phyloP scores from a whole-genome alignment of 2,329 filamentous ascomycete species.

The Keithomyces neogunnii region DNA sequence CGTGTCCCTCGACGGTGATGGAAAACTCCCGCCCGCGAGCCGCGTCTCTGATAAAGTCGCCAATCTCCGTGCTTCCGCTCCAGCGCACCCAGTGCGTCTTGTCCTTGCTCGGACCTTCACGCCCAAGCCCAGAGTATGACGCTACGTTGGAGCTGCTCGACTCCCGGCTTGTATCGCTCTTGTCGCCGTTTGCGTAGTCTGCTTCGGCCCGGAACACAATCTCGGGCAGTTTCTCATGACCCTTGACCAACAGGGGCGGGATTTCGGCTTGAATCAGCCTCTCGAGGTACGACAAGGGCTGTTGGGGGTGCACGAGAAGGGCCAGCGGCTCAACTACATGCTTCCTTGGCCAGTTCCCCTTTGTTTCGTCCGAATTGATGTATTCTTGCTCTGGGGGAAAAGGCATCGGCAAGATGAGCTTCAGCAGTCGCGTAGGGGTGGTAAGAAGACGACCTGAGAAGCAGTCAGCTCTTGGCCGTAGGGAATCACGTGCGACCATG shows the following conservation, averaged over 20 bases:
- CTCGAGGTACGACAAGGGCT: conserved; percentile 85
- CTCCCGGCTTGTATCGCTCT: neutral
- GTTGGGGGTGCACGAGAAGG: conserved; percentile 78
- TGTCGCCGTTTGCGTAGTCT: conserved; percentile 43
- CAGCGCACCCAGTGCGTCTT: conserved; percentile 66
- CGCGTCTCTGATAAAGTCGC: conserved; percentile 88
- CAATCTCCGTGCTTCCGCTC: conserved; percentile 82
- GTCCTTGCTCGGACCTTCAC: conserved; percentile 40
- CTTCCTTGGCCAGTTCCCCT: conserved; percentile 20
- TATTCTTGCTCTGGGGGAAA: conserved; percentile 30
- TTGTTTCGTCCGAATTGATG: conserved; percentile 32
- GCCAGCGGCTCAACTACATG: conserved; percentile 67
- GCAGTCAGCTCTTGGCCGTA: neutral
- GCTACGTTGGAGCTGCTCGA: conserved; percentile 43
- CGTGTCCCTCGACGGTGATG: conserved; percentile 66
- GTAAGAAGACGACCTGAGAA: conserved; percentile 62
- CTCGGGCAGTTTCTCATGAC: conserved; percentile 60
- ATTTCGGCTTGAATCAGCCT: conserved; percentile 83
- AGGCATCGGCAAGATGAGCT: conserved; percentile 67
- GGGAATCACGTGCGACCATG: neutral
- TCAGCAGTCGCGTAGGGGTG: conserved; percentile 71
- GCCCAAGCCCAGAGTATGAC: conserved; percentile 62
- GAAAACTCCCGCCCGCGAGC: conserved; percentile 77
- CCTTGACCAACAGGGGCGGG: conserved; percentile 56
- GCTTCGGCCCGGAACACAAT: conserved; percentile 76